Conservation (phyloP, 345 rosid species). For the Mangifera indica region DNA sequence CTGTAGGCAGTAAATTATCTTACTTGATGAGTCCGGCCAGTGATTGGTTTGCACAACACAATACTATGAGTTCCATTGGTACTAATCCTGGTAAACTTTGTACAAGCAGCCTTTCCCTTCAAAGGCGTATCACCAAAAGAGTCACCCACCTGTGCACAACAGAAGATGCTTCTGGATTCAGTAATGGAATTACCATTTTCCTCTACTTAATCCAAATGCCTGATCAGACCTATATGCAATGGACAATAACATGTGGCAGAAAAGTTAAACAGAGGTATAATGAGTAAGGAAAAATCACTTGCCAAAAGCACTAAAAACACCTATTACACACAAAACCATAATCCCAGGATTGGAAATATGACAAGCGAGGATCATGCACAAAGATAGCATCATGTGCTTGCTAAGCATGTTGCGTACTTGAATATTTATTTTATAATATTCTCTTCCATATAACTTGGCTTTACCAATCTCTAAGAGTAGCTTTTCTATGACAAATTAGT, state of each 20-base stretch:
- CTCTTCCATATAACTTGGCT: background rate
- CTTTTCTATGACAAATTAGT: background rate
- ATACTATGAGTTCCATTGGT: slow-evolving; percentile 82
- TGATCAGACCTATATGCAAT: slow-evolving; percentile 4
- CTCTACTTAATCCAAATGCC: slow-evolving; percentile 5
- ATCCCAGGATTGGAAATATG: background rate
- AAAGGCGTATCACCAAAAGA: slow-evolving; percentile 36
- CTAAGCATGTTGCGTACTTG: background rate
- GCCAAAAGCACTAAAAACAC: slow-evolving; percentile 1
- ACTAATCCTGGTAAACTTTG: slow-evolving; percentile 80
- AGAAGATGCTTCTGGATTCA: slow-evolving; percentile 17
- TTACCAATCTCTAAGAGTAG: background rate
- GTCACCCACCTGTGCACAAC: slow-evolving; percentile 43
- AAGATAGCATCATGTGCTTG: background rate
- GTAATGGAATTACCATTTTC: background rate
- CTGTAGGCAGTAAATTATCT: slow-evolving; percentile 21
- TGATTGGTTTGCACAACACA: slow-evolving; percentile 84
- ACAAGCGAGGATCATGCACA: background rate
- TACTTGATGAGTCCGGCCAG: slow-evolving; percentile 97
- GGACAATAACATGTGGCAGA: background rate
- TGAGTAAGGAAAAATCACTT: background rate
- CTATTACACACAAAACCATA: background rate
- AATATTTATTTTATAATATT: background rate
- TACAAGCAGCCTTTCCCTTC: slow-evolving; percentile 78
- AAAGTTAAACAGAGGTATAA: background rate